These are phyloP conservation scores for Alternaria infectoria DNA, from an alignment of 2,329 filamentous ascomycete species.

Conservation along the genomic window DNA sequence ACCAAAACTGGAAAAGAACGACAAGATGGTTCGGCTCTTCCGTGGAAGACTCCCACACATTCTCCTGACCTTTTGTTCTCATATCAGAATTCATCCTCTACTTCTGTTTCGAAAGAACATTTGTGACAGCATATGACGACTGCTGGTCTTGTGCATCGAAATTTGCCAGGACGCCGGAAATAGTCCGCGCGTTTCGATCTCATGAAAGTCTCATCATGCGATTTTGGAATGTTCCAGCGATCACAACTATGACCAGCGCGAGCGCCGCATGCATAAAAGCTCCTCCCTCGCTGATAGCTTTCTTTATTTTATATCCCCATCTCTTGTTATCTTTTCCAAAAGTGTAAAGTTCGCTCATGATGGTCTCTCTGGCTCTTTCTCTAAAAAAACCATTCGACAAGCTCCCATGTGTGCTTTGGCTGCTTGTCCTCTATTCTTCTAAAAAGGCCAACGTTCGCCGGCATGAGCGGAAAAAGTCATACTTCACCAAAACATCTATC, in stretches of 20 bases:
- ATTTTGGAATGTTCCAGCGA: rapidly evolving
- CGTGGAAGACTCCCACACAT: no score
- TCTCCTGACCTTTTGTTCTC: no score
- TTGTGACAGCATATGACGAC: no score
- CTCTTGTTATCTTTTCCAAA: not conserved
- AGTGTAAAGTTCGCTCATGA: no score
- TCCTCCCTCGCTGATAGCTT: not conserved
- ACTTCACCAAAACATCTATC: no score
- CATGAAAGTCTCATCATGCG: not conserved
- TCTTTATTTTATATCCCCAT: not conserved
- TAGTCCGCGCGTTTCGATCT: not conserved
- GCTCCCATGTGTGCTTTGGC: not conserved
- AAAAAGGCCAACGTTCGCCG: rapidly evolving
- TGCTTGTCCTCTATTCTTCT: not conserved
- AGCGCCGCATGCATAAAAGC: not conserved
- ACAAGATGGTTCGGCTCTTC: no score
- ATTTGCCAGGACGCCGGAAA: rapidly evolving
- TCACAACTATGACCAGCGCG: rapidly evolving
- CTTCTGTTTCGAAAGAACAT: no score
- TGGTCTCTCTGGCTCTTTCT: not conserved
- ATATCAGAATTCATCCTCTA: no score
- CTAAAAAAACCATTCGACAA: no score
- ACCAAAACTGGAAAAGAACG: no score
- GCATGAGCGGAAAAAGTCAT: not conserved
- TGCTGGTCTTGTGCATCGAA: not conserved